phyloP scores from a whole-genome alignment of 2,329 filamentous ascomycete genomes.

The Phaeosphaeriaceae sp. region DNA sequence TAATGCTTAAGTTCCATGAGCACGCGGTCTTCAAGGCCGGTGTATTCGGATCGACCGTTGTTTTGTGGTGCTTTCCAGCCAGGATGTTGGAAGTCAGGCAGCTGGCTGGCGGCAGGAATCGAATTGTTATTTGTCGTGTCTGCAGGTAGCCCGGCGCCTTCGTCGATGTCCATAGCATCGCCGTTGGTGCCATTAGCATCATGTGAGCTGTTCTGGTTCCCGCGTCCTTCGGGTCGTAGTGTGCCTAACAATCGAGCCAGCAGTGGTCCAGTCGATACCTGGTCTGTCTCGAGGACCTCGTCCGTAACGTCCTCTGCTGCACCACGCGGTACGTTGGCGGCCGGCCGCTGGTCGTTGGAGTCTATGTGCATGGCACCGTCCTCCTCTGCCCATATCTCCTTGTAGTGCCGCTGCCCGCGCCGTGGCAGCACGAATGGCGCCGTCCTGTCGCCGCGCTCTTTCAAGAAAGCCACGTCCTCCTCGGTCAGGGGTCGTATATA shows the following conservation, averaged over 20 bases:
- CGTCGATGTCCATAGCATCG: constrained; percentile 55
- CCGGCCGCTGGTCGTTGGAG: constrained; percentile 69
- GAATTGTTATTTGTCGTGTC: constrained; percentile 46
- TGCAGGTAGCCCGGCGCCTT: constrained; percentile 44
- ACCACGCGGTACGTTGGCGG: constrained; percentile 83
- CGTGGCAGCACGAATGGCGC: constrained; percentile 86
- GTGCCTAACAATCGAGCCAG: constrained; percentile 80
- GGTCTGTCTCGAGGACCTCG: constrained; percentile 84
- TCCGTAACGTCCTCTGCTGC: constrained; percentile 88
- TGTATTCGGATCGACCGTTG: constrained; percentile 76
- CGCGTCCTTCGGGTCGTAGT: constrained; percentile 77
- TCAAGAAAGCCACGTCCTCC: constrained; percentile 90
- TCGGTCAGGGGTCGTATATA: constrained; percentile 90
- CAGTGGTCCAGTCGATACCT: constrained; percentile 87
- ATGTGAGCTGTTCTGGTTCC: constrained; percentile 62
- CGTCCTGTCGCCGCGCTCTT: constrained; percentile 83
- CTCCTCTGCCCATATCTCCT: constrained; percentile 92
- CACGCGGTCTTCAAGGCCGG: constrained; percentile 85
- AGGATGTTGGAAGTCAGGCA: constrained; percentile 78
- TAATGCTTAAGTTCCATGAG: constrained; percentile 91
- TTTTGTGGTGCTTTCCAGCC: constrained; percentile 80
- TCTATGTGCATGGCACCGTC: constrained; percentile 82
- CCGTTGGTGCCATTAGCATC: constrained; percentile 62
- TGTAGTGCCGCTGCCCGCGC: constrained; percentile 84
- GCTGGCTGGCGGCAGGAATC: constrained; percentile 74